Percentiles rank a stretch among this genome's conserved stretches.
Evolutionary conservation across 1,139 yeast species (phyloP).

Genomic region (Lodderomyces theae): DNA sequence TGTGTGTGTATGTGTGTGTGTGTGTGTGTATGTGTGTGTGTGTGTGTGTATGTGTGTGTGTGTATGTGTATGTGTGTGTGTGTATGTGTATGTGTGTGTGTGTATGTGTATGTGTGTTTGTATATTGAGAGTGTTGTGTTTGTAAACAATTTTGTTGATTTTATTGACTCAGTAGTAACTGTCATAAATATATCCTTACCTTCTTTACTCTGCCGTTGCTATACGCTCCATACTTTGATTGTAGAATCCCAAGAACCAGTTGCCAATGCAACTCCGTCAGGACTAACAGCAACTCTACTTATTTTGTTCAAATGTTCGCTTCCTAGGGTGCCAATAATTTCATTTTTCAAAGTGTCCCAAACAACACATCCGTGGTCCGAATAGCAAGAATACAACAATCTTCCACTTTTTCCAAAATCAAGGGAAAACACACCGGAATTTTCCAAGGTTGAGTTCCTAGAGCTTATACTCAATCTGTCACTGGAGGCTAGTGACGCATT

Average conservation of each 20-base stretch:
- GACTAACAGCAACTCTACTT: constrained; percentile 63
- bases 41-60: no score
- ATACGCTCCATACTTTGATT: constrained; percentile 55
- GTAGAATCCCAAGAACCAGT: constrained; percentile 75
- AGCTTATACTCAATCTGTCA: constrained; percentile 9
- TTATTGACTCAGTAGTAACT: no score
- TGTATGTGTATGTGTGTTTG: no score
- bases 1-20: no score
- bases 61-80: no score
- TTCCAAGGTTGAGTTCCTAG: constrained; percentile 37
- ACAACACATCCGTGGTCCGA: constrained; percentile 72
- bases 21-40: no score
- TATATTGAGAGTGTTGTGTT: no score
- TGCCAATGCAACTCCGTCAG: constrained; percentile 71
- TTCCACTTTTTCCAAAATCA: constrained; percentile 73
- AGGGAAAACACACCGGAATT: constrained; percentile 66
- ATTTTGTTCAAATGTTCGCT: constrained; percentile 54
- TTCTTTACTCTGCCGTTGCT: neutral
- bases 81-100: no score
- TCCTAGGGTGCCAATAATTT: constrained; percentile 57
- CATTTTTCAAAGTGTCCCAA: constrained; percentile 75
- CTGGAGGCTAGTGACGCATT: constrained; percentile 3
- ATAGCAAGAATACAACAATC: constrained; percentile 73
- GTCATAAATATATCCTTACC: no score
- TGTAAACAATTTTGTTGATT: neutral